These are phyloP conservation scores for Leccinum rimulosum DNA, from an alignment of 768 basidiomycete genomes.

Conservation along the genomic window DNA sequence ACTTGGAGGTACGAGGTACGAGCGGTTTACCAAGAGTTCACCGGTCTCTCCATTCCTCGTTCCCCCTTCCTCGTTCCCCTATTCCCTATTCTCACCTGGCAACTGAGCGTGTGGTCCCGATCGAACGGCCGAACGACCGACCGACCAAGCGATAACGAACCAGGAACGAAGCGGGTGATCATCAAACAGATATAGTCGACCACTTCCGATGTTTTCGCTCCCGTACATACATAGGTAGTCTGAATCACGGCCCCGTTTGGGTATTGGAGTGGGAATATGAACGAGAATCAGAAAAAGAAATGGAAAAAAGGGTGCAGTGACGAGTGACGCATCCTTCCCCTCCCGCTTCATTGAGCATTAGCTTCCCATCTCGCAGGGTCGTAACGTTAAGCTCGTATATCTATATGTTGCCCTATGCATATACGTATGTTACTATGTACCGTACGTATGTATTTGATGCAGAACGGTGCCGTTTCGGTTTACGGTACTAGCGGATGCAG, in stretches of 20 bases:
- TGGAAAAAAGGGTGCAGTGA: neutral
- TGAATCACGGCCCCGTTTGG: neutral
- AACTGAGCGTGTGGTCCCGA: neutral
- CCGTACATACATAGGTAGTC: neutral
- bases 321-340: neutral
- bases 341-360: neutral
- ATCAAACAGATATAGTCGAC: neutral
- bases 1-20: neutral
- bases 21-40: neutral
- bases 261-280: neutral
- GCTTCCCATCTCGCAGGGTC: neutral
- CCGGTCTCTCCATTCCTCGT: neutral
- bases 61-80: neutral
- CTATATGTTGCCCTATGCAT: neutral
- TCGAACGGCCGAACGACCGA: neutral
- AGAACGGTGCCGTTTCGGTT: neutral
- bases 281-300: neutral
- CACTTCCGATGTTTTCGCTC: neutral
- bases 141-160: neutral
- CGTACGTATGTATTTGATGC: neutral
- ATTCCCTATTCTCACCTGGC: neutral
- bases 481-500: neutral
- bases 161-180: neutral
- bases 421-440: neutral
- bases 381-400: neutral